phyloP scores from a whole-genome alignment of 2,329 filamentous ascomycete species.

The Magnaporthiopsis rhizophila region DNA sequence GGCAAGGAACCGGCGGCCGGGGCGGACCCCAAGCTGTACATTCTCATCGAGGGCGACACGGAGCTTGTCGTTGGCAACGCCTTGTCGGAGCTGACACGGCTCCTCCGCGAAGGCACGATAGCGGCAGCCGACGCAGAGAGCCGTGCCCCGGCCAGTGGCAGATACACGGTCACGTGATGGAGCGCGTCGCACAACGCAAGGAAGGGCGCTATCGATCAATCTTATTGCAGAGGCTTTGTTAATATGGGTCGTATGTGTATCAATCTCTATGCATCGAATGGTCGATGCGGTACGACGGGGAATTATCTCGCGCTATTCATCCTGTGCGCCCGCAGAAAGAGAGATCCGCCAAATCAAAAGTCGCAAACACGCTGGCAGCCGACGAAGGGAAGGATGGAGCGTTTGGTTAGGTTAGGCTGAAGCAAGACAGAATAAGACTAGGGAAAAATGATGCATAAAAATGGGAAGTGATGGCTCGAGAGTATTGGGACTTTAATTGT shows the following conservation, averaged over 20 bases:
- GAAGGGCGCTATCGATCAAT: not conserved
- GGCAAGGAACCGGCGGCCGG: constrained; percentile 72
- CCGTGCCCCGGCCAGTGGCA: constrained; percentile 67
- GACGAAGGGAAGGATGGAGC: not conserved
- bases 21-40: constrained; percentile 89
- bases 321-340: not conserved
- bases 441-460: not conserved
- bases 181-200: no score
- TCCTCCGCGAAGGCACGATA: constrained; percentile 84
- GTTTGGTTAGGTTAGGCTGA: not conserved
- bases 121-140: constrained; percentile 82
- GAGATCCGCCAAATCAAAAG: not conserved
- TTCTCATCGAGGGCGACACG: constrained; percentile 94
- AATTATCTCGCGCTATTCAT: no score
- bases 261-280: not conserved
- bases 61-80: constrained; percentile 86
- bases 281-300: no score
- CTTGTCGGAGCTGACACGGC: constrained; percentile 78
- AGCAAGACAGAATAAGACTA: not conserved
- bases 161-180: constrained; percentile 74
- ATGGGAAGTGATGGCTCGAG: not conserved
- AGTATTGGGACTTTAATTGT: constrained; percentile 33
- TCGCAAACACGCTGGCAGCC: not conserved
- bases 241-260: not conserved
- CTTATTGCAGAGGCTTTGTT: not conserved